Evolutionary conservation across 2,329 filamentous ascomycete genomes (phyloP).

Genomic region (Chaetoscypha palmicola): DNA sequence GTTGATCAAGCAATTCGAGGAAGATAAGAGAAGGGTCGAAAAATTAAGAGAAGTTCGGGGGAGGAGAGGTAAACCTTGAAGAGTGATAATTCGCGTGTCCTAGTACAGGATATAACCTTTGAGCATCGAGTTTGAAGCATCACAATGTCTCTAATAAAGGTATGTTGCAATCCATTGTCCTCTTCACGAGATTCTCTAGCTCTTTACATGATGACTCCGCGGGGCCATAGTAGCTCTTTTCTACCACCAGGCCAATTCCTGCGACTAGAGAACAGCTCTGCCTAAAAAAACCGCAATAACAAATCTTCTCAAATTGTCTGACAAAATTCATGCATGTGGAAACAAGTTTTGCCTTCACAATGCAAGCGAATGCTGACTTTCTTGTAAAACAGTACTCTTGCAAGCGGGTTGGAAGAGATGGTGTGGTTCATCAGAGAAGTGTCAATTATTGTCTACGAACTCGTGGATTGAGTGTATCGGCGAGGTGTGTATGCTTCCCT

Average conservation of each 20-base stretch:
- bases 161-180: constrained; percentile 1
- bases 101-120: background rate
- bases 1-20: constrained; percentile 65
- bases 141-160: background rate
- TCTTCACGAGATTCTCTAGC: no score
- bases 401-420: no score
- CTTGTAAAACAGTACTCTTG: no score
- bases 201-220: constrained; percentile 41
- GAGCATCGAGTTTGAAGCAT: background rate
- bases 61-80: constrained; percentile 43
- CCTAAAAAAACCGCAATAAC: constrained; percentile 56
- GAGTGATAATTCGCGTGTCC: no score
- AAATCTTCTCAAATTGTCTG: constrained; percentile 63
- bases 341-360: no score
- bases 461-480: no score
- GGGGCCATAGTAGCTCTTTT: constrained; percentile 45
- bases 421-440: no score
- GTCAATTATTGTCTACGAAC: no score
- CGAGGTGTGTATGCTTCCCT: no score
- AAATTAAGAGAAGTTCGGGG: constrained; percentile 63
- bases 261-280: constrained; percentile 38
- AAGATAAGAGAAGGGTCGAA: constrained; percentile 64
- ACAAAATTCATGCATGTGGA: no score
- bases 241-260: constrained; percentile 27
- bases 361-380: no score